phyloP scores from a whole-genome alignment of 2,329 filamentous ascomycete genomes.

The Tympanopsis confertula region DNA sequence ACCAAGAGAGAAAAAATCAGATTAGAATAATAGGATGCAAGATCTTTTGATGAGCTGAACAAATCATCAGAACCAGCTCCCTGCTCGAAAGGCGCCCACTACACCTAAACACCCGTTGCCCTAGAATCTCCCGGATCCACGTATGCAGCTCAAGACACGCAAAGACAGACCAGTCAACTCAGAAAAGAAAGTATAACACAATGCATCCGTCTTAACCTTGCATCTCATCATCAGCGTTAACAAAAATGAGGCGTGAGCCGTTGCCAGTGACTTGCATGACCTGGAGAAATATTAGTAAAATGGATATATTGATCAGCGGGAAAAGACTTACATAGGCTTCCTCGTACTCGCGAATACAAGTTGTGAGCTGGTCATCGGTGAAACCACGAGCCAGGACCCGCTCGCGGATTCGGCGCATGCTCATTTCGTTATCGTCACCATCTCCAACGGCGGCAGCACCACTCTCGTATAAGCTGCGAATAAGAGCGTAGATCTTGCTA shows the following conservation, averaged over 20 bases:
- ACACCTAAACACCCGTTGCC: no score
- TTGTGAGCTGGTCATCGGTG: constrained; percentile 53
- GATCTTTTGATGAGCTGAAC: no score
- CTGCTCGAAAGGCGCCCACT: no score
- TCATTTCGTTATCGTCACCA: constrained; percentile 50
- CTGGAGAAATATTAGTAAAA: constrained; percentile 12
- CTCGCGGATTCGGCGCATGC: constrained; percentile 49
- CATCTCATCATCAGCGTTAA: constrained; percentile 22
- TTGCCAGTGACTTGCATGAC: constrained; percentile 32
- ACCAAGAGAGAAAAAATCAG: no score
- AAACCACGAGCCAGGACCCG: constrained; percentile 59
- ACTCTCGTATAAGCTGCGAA: constrained; percentile 52
- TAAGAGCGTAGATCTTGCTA: constrained; percentile 59
- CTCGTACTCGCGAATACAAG: constrained; percentile 54
- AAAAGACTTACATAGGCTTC: constrained; percentile 45
- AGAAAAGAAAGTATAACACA: no score
- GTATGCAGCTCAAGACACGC: no score
- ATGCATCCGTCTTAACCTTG: no score
- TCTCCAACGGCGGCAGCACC: constrained; percentile 32
- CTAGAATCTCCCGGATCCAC: no score
- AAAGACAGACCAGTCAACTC: no score
- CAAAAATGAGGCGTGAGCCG: constrained; percentile 29
- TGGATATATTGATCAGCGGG: not conserved
- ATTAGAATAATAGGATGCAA: no score
- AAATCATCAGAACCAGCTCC: no score